These are phyloP conservation scores for Chlamydomonas sphaeroides DNA, from an alignment of 139 green algal species.

Conservation along the genomic window DNA sequence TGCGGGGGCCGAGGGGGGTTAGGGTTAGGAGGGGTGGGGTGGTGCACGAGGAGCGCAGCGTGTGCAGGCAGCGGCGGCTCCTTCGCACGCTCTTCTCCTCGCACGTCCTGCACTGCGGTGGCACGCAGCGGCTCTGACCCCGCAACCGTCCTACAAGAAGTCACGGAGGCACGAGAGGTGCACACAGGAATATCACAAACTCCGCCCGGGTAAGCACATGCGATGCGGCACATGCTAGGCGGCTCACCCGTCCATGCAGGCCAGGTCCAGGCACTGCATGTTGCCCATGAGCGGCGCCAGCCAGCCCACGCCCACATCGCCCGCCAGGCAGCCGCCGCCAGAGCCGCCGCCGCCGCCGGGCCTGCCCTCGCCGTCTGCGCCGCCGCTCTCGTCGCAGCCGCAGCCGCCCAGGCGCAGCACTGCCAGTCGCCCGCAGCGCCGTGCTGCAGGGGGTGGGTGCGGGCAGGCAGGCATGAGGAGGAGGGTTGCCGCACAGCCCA, in stretches of 20 bases:
- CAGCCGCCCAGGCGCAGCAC: not conserved
- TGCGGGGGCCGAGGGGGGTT: not conserved
- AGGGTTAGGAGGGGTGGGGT: no score
- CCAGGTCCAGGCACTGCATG: conserved; percentile 22
- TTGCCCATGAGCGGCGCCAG: conserved; percentile 25
- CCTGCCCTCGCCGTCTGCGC: no score
- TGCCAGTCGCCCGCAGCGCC: not conserved
- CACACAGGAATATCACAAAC: not conserved
- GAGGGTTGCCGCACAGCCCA: no score
- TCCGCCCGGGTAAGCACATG: no score
- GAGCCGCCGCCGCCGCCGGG: no score
- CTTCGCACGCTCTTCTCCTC: not conserved
- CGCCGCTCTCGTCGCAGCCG: not conserved
- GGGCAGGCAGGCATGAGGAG: no score
- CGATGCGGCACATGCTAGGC: no score
- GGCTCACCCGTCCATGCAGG: not conserved
- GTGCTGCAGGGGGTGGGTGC: no score
- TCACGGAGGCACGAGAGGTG: not conserved
- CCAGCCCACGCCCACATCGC: conserved; percentile 19
- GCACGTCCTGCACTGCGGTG: no score
- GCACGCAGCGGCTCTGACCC: no score
- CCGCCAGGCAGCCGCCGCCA: not conserved
- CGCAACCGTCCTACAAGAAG: not conserved
- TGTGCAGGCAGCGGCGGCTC: not conserved
- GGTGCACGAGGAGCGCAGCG: not conserved